A percentile compares a stretch with the other conserved stretches of the same genome.
Evolutionary conservation across 2,329 filamentous ascomycete genomes (phyloP).

Genomic region (Teratosphaeria gauchensis): DNA sequence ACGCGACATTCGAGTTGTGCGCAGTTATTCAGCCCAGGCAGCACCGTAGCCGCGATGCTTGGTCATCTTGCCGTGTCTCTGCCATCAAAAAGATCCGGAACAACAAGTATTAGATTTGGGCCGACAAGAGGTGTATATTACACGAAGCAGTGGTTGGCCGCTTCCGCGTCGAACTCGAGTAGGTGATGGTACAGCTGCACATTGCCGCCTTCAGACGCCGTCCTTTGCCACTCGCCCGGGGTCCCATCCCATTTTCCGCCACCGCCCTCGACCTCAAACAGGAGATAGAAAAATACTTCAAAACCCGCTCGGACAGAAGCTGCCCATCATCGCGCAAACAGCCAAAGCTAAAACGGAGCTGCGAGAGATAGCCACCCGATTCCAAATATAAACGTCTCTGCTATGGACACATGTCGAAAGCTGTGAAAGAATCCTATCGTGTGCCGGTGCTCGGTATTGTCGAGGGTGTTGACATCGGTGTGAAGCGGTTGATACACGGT

Average conservation of each 20-base stretch:
- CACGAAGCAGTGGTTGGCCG: neutral
- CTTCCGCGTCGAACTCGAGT: neutral
- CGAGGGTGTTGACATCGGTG: neutral
- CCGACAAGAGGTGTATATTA: neutral
- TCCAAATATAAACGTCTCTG: slow-evolving; percentile 4
- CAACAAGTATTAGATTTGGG: too few species aligned
- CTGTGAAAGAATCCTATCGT: neutral
- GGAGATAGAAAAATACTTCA: neutral
- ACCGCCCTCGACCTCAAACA: neutral
- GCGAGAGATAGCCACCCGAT: neutral
- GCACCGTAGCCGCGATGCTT: too few species aligned
- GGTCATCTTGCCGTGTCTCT: too few species aligned
- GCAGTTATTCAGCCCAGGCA: too few species aligned
- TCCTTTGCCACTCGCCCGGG: neutral
- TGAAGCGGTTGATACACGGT: neutral
- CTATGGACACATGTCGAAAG: slow-evolving; percentile 5
- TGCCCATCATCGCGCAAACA: neutral
- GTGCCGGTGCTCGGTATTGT: neutral
- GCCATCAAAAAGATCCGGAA: too few species aligned
- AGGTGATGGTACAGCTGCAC: neutral
- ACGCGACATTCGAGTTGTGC: too few species aligned
- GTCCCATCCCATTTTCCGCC: neutral
- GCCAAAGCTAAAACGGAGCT: neutral
- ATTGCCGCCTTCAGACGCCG: neutral
- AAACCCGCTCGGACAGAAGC: neutral